Evolutionary conservation across 1,139 yeast species (phyloP).

Genomic region (Wickerhamomyces sp.): DNA sequence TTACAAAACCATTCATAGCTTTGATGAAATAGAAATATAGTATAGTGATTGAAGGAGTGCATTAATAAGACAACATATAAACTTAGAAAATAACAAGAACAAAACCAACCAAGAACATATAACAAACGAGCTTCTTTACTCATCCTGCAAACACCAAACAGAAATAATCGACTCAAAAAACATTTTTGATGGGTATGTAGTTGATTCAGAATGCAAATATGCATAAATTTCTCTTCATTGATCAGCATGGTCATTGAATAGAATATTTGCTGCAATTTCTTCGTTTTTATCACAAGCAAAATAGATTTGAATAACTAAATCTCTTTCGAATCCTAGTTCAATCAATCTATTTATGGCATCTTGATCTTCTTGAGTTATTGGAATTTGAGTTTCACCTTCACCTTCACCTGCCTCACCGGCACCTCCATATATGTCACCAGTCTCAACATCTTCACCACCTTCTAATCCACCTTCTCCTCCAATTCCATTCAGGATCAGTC

Average conservation of each 20-base stretch:
- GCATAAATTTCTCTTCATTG: not conserved
- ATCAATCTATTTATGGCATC: slow-evolving; percentile 83
- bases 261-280: slow-evolving; percentile 90
- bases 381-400: slow-evolving; percentile 35
- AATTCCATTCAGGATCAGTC: slow-evolving; percentile 60
- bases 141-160: not conserved
- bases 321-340: slow-evolving; percentile 88
- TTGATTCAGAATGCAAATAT: not conserved
- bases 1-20: slow-evolving; percentile 6
- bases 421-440: slow-evolving; percentile 31
- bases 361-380: slow-evolving; percentile 77
- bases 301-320: slow-evolving; percentile 86
- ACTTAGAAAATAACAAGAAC: no score
- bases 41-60: not conserved
- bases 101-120: not conserved
- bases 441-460: slow-evolving; percentile 40
- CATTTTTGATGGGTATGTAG: not conserved
- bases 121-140: not conserved
- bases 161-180: not conserved
- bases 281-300: slow-evolving; percentile 98
- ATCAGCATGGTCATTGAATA: slow-evolving; percentile 39
- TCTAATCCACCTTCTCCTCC: slow-evolving; percentile 40
- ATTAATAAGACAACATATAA: no score
- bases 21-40: slow-evolving; percentile 9
- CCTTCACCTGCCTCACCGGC: slow-evolving; percentile 27